A percentile compares a stretch with the other conserved stretches of the same genome.
Evolutionary conservation across 257 asterid genomes (phyloP).

Genomic region (Anisodus acutangulus): DNA sequence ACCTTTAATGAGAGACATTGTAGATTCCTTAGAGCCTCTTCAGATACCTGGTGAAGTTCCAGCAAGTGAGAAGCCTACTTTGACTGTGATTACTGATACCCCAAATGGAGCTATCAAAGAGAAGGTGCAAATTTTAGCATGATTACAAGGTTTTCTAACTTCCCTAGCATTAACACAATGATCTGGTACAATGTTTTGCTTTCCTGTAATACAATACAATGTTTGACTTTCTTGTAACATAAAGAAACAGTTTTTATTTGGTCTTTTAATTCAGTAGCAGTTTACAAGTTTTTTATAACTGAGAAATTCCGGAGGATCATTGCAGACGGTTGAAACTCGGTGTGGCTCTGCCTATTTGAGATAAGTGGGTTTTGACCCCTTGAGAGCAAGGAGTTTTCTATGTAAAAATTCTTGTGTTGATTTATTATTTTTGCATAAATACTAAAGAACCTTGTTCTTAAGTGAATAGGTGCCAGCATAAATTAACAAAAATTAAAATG

Average conservation of each 20-base stretch:
- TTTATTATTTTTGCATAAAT: too few species aligned
- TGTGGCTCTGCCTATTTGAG: not conserved
- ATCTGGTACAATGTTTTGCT: constrained; percentile 15
- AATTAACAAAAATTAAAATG: too few species aligned
- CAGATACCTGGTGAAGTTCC: constrained; percentile 48
- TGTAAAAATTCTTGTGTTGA: too few species aligned
- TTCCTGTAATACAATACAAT: not conserved
- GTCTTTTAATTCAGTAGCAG: not conserved
- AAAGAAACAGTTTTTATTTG: not conserved
- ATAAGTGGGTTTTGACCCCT: too few species aligned
- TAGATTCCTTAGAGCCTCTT: constrained; percentile 87
- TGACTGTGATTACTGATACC: constrained; percentile 52
- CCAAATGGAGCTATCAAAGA: constrained; percentile 31
- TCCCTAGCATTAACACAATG: not conserved
- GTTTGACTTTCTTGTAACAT: not conserved
- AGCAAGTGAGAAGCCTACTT: constrained; percentile 42
- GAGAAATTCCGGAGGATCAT: too few species aligned
- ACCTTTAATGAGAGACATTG: constrained; percentile 90
- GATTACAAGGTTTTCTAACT: constrained; percentile 20
- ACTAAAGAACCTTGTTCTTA: too few species aligned
- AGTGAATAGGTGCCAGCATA: too few species aligned
- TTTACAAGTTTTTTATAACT: not conserved
- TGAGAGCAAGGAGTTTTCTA: too few species aligned
- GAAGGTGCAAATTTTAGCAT: constrained; percentile 21
- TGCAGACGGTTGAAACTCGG: not conserved